These are phyloP conservation scores for Cryptomeria japonica DNA, from an alignment of 75 land plant species.

Conservation along the genomic window DNA sequence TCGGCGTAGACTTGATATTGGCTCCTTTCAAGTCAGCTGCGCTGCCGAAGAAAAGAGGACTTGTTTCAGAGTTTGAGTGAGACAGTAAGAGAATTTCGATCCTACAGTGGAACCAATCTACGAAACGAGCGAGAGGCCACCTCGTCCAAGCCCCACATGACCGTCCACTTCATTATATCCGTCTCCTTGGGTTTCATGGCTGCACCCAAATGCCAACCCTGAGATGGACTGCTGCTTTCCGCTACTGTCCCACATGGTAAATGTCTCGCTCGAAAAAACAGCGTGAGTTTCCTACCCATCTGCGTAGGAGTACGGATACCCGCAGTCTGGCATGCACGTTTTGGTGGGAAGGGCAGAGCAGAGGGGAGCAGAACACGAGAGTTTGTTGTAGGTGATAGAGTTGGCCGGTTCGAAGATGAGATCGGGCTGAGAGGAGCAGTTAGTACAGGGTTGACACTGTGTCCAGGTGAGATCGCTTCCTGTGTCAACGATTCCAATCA, in stretches of 20 bases:
- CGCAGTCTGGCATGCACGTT: not conserved
- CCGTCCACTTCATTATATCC: not conserved
- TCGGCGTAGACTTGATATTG: not conserved
- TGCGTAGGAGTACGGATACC: not conserved
- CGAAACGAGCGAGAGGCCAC: not conserved
- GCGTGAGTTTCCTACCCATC: not conserved
- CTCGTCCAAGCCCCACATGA: not conserved
- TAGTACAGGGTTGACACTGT: constrained; percentile 53
- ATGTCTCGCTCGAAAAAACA: not conserved
- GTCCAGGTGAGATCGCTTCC: constrained; percentile 74
- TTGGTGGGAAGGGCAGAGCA: not conserved
- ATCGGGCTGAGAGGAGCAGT: constrained; percentile 30
- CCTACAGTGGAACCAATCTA: not conserved
- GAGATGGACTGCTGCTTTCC: not conserved
- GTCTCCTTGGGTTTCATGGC: constrained; percentile 1
- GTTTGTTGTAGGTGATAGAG: constrained; percentile 37
- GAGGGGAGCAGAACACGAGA: constrained; percentile 29
- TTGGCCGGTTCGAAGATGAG: constrained; percentile 40
- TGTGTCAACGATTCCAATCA: constrained; percentile 58
- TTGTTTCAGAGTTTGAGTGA: constrained; percentile 15
- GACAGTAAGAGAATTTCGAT: constrained; percentile 61
- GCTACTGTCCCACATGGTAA: not conserved
- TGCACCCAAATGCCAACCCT: constrained; percentile 1
- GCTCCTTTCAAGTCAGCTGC: not conserved
- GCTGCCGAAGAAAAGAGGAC: constrained; percentile 21